These are phyloP conservation scores for Alternaria arborescens DNA, from an alignment of 2,329 filamentous ascomycete species.

Conservation along the genomic window DNA sequence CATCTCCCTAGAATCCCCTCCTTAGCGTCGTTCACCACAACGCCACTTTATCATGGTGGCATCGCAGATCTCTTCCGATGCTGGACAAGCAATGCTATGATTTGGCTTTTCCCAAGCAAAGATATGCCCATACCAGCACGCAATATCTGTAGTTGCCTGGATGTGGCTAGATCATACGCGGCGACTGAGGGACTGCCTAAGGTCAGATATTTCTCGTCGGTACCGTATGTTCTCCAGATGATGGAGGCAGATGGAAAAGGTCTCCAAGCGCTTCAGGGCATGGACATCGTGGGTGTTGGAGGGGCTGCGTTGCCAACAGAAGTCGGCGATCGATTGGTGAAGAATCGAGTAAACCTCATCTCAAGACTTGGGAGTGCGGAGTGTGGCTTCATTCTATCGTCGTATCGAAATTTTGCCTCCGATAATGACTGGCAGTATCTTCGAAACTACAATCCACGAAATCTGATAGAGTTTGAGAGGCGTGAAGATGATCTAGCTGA, in stretches of 20 bases:
- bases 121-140: conserved; percentile 63
- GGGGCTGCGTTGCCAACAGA: conserved; percentile 65
- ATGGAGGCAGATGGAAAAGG: conserved; percentile 92
- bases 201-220: conserved; percentile 68
- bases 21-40: conserved; percentile 69
- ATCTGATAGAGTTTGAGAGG: conserved; percentile 59
- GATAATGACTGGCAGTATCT: conserved; percentile 71
- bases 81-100: conserved; percentile 67
- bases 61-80: conserved; percentile 69
- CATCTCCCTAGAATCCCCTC: conserved; percentile 47
- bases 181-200: conserved; percentile 31
- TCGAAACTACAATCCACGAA: conserved; percentile 51
- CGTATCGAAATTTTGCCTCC: conserved; percentile 62
- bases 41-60: conserved; percentile 72
- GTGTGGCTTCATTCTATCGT: conserved; percentile 72
- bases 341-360: conserved; percentile 62
- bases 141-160: conserved; percentile 62
- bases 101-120: conserved; percentile 70
- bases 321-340: conserved; percentile 64
- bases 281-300: conserved; percentile 71
- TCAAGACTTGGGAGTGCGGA: conserved; percentile 72
- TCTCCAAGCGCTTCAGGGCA: conserved; percentile 67
- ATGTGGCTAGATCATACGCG: conserved; percentile 42
- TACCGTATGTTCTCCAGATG: conserved; percentile 85
- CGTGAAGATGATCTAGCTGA: conserved; percentile 57